These are phyloP conservation scores for Tricholoma matsutake DNA, from an alignment of 768 basidiomycete species.

Conservation along the genomic window DNA sequence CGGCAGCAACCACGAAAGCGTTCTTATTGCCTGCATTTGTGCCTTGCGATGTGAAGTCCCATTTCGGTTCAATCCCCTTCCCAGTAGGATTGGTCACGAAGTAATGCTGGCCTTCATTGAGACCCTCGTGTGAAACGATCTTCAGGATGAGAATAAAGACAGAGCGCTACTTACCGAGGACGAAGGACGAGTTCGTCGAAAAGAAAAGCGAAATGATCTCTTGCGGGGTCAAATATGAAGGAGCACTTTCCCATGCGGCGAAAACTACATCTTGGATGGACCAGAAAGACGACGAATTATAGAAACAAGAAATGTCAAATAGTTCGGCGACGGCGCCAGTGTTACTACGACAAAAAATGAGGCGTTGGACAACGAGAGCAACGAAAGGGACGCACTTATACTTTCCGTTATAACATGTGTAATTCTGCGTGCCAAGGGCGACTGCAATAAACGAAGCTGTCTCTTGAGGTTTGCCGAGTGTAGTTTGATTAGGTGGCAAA, in stretches of 20 bases:
- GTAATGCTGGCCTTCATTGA: slow-evolving; percentile 46
- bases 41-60: slow-evolving; percentile 51
- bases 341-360: slow-evolving; percentile 27
- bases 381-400: slow-evolving; percentile 36
- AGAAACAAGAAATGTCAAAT: slow-evolving; percentile 53
- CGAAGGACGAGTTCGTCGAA: slow-evolving; percentile 5
- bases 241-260: slow-evolving; percentile 23
- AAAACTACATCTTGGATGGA: slow-evolving; percentile 28
- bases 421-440: slow-evolving; percentile 53
- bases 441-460: slow-evolving; percentile 39
- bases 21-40: slow-evolving; percentile 37
- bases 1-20: slow-evolving; percentile 47
- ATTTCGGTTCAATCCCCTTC: slow-evolving; percentile 43
- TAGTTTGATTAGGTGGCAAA: slow-evolving; percentile 28
- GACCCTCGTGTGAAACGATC: background rate
- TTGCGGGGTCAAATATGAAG: slow-evolving; percentile 6
- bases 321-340: slow-evolving; percentile 50
- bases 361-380: background rate
- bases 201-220: slow-evolving; percentile 12
- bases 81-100: slow-evolving; percentile 49
- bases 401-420: slow-evolving; percentile 47
- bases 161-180: slow-evolving; percentile 20
- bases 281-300: slow-evolving; percentile 24
- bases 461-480: slow-evolving; percentile 32
- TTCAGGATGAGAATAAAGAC: background rate